Evolutionary conservation across 345 rosid genomes (phyloP).

Genomic region (Xanthoceras sorbifolium): DNA sequence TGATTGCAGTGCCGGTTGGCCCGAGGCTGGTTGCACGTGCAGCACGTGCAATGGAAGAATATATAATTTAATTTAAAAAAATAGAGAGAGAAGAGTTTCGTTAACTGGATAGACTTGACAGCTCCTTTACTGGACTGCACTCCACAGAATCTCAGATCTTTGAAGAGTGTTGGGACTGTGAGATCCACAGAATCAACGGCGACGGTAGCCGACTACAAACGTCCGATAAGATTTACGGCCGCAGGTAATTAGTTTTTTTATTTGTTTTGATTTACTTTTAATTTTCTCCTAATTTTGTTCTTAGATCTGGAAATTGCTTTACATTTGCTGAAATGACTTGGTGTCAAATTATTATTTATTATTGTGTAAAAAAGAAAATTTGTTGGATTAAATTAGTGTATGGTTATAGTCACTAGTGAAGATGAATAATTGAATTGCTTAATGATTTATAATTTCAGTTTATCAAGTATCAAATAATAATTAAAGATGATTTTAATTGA

Average conservation of each 20-base stretch:
- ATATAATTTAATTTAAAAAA: too few species aligned
- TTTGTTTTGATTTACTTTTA: not conserved
- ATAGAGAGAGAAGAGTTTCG: too few species aligned
- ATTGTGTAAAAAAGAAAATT: not conserved
- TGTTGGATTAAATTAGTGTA: not conserved
- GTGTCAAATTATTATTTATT: too few species aligned
- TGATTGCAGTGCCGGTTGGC: not conserved
- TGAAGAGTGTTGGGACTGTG: not conserved
- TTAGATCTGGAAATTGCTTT: slow-evolving; percentile 8
- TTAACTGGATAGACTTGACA: not conserved
- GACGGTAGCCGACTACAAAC: not conserved
- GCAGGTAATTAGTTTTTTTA: not conserved
- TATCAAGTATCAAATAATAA: too few species aligned
- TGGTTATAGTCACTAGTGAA: too few species aligned
- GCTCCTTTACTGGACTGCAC: not conserved
- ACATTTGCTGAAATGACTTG: not conserved
- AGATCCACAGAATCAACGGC: not conserved
- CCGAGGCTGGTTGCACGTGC: not conserved
- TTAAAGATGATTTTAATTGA: too few species aligned
- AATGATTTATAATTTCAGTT: too few species aligned
- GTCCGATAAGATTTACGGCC: not conserved
- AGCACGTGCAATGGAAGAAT: too few species aligned
- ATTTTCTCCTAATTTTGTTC: too few species aligned
- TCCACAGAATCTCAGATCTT: not conserved
- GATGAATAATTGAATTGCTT: too few species aligned